Evolutionary conservation across 768 basidiomycete species (phyloP), one percentile per base, ranked within the genome.

Genomic region (Tephrocybe rancida): DNA sequence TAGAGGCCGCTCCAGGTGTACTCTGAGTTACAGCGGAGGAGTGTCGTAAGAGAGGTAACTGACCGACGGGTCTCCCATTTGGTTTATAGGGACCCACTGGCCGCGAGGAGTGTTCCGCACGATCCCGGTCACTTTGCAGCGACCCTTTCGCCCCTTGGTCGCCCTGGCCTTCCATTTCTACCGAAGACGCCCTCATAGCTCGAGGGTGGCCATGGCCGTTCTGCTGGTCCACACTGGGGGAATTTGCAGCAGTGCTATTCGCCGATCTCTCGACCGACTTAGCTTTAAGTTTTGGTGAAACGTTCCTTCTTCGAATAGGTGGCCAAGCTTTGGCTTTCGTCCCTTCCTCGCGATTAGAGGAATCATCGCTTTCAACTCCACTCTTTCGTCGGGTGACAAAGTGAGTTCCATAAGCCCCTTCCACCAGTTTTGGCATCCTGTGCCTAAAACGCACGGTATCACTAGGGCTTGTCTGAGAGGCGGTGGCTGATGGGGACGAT

Each of bases 361-460:
- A 63, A 25, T 26, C 42, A 21, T 56, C 48, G 45, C 18, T 43
- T n/a, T 3, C 32, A 13, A 46, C 44, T 49, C 4, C 29, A 21
- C 1, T 50, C 21, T 50, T 44, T n/a, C 48, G 55, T 35, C 59
- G 48, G 0, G 58, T 58, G 3, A 58, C 54, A 43, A 69, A 67
- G 7, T 58, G 52, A 22, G 61, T 69, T 2, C 67, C 56, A 48
- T 70, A 72, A 8, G 66, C 63, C n/a, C 68, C 71, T 37, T 73
- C 66, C 1, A 62, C 47, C 13, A 71, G 56, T 54, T 54, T 54
- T 51, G 45, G 59, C 9, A 19, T 50, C 41, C 27, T 43, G 56
- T 42, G 52, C 11, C 50, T 56, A 13, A 26, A n/a, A 10, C 41
- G 48, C 9, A n/a, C 26, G 45, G 21, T 19, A 13, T 51, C 43